Conservation (phyloP, 441 rosid species). For the Adansonia rubrostipa region DNA sequence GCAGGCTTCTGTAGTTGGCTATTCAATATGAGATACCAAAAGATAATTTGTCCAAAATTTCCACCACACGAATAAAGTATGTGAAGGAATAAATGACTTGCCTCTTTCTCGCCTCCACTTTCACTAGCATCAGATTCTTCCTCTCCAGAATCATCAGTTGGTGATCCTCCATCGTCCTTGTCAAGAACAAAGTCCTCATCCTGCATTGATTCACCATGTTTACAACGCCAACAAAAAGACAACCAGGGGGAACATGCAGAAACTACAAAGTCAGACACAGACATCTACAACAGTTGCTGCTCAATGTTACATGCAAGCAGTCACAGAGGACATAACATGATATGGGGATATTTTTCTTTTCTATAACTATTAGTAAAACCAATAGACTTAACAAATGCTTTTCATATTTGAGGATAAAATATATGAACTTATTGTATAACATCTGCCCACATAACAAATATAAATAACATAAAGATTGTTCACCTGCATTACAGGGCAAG, state of each 20-base stretch:
- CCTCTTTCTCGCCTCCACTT: slow-evolving; percentile 81
- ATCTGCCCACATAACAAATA: not conserved
- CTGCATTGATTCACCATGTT: slow-evolving; percentile 44
- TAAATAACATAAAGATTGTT: slow-evolving; percentile 5
- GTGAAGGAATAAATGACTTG: slow-evolving; percentile 35
- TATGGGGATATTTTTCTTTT: not conserved
- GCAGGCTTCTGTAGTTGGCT: slow-evolving; percentile 61
- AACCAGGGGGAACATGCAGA: not conserved
- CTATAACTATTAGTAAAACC: not conserved
- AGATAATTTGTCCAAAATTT: not conserved
- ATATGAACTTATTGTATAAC: not conserved
- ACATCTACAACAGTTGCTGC: not conserved
- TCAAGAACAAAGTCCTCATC: slow-evolving; percentile 88
- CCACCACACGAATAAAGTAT: not conserved
- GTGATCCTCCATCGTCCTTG: slow-evolving; percentile 91
- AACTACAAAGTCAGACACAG: not conserved
- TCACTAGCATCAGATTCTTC: slow-evolving; percentile 84
- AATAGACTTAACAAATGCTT: not conserved
- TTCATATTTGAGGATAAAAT: not conserved
- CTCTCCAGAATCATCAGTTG: slow-evolving; percentile 96
- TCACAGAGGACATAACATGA: not conserved
- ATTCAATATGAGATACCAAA: slow-evolving; percentile 11
- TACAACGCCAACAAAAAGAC: slow-evolving; percentile 1
- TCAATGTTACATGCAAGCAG: not conserved
- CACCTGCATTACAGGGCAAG: not conserved